phyloP scores from a whole-genome alignment of 1,139 yeast species.

The Diutina siamensis region DNA sequence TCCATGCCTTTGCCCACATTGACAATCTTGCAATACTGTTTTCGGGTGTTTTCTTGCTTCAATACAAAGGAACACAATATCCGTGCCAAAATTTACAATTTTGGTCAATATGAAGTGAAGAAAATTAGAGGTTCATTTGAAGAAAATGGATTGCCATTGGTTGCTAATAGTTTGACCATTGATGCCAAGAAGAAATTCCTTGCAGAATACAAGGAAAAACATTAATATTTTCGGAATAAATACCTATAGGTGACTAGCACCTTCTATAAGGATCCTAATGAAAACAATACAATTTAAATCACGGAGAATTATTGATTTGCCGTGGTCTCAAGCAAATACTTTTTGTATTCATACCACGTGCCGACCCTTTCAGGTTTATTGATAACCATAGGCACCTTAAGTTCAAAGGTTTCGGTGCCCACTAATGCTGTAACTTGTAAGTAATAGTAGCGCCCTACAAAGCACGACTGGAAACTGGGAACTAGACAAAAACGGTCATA shows the following conservation, averaged over 20 bases:
- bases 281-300: too few relatives aligned
- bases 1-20: background rate
- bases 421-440: conserved; percentile 8
- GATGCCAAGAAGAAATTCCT: background rate
- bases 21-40: background rate
- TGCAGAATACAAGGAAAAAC: background rate
- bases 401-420: background rate
- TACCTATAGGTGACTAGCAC: background rate
- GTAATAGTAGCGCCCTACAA: conserved; percentile 18
- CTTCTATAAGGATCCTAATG: background rate
- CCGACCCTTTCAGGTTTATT: background rate
- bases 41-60: background rate
- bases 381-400: background rate
- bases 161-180: background rate
- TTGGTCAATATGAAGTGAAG: background rate
- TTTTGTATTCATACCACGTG: background rate
- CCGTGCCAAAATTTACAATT: conserved; percentile 1
- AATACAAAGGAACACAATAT: background rate
- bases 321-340: background rate
- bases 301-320: background rate
- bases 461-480: conserved; percentile 19
- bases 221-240: background rate
- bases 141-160: conserved; percentile 2
- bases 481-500: conserved; percentile 12
- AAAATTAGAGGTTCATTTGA: conserved; percentile 1